Base-by-base conservation (phyloP, 441 rosid species). In the Kokia cookei region DNA sequence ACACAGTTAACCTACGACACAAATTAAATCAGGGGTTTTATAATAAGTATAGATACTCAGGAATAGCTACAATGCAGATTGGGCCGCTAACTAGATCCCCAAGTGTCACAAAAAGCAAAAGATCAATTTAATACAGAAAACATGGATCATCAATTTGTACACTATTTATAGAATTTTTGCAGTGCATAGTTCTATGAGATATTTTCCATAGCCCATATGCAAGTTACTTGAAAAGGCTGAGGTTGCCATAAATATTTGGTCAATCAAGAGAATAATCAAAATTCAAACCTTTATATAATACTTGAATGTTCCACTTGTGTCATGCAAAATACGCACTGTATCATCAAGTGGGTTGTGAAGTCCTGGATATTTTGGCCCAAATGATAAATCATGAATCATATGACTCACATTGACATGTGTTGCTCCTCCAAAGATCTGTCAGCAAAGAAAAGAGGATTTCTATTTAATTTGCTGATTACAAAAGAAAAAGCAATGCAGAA, bases 341-440 rank as follows among this genome's bases (percentile, higher is more conserved):
- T 77, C 97, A 80, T 96, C 97, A 69, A 92, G 93, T 42, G 97
- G 98, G 78, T 96, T 93, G 87, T 92, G 96, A 76, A 82, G 74
- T 71, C 97, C 97, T 0, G 94, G 97, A 82, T 91, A 96, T 73
- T 93, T 84, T 5, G 97, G 99, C 67, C 99, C 98, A 82, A 96
- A 96, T 72, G 99, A 89, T 76, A 96, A 77, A 81, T 92, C 93
- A 71, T 93, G 91, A 76, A 96, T 92, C 47, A 79, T 35, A 82
- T 93, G 99, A 77, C 97, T 96, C 42, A 96, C 93, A 72, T 93
- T 96, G 53, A 93, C 99, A 61, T 87, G 88, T 22, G 75, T 85
- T 32, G 96, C 79, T 27, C 97, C 97, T 4, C 89, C 91, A 82
- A 96, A 93, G 74, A 93, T 93, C 98, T 96, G 90, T 64, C 26